Evolutionary conservation across 2,329 filamentous ascomycete genomes (phyloP).

Genomic region (Exserohilum rostratum): DNA sequence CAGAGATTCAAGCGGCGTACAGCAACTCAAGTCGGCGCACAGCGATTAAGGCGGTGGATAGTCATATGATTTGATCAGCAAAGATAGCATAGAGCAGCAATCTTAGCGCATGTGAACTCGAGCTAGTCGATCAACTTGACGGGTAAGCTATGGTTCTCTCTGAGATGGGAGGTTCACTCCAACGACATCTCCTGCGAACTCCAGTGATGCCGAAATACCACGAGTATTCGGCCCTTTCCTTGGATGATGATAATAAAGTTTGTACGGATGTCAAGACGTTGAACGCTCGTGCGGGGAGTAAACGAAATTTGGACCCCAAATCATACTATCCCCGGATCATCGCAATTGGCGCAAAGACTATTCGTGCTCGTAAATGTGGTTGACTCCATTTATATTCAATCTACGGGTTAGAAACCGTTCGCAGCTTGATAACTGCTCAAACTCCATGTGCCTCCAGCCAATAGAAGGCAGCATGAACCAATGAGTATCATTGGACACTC

Average conservation of each 20-base stretch:
- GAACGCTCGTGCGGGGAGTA: conserved; percentile 47
- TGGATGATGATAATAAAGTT: conserved; percentile 47
- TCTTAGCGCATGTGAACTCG: no score
- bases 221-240: conserved; percentile 45
- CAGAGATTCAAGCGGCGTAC: no score
- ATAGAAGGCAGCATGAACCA: conserved; percentile 14
- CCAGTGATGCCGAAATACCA: no score
- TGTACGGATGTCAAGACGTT: conserved; percentile 59
- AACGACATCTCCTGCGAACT: no score
- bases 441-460: conserved; percentile 55
- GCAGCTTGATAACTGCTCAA: conserved; percentile 49
- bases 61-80: no score
- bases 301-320: conserved; percentile 21
- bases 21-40: no score
- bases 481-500: conserved; percentile 23
- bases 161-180: no score
- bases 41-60: no score
- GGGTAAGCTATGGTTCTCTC: no score
- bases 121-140: no score
- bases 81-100: no score
- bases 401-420: conserved; percentile 42
- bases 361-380: conserved; percentile 49
- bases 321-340: no score
- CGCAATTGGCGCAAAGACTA: conserved; percentile 45
- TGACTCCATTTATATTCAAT: conserved; percentile 51